A percentile compares a stretch with the other conserved stretches of the same genome.
Conservation (phyloP, 1,139 yeast genomes). For the Pneumocystis canis region DNA sequence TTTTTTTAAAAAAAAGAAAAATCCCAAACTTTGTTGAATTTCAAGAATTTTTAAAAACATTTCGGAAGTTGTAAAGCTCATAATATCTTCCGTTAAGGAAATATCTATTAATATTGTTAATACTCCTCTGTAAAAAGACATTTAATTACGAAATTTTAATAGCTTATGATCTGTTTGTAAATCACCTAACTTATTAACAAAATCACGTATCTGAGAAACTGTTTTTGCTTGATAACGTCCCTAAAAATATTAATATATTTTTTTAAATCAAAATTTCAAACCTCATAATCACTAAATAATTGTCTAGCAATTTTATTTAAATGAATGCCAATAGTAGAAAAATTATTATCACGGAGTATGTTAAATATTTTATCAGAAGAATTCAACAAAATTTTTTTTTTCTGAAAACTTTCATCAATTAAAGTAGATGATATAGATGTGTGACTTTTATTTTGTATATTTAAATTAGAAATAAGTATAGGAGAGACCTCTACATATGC, state of each 20-base stretch:
- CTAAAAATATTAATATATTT: neutral
- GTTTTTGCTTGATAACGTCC: constrained; percentile 41
- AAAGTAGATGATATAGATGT: constrained; percentile 9
- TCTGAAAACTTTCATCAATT: constrained; percentile 11
- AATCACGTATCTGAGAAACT: constrained; percentile 50
- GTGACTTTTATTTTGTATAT: neutral
- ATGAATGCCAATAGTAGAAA: constrained; percentile 62
- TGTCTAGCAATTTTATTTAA: constrained; percentile 58
- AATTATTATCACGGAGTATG: constrained; percentile 51
- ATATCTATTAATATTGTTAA: constrained; percentile 27
- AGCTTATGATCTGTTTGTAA: constrained; percentile 54
- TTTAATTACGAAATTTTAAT: constrained; percentile 38
- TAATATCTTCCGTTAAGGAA: constrained; percentile 50
- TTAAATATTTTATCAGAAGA: constrained; percentile 31
- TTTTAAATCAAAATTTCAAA: constrained; percentile 13
- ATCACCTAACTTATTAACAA: constrained; percentile 56
- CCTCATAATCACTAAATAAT: constrained; percentile 55
- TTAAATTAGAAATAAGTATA: neutral
- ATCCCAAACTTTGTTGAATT: constrained; percentile 46
- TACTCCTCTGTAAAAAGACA: neutral
- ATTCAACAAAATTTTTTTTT: constrained; percentile 26
- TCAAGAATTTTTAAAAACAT: constrained; percentile 45
- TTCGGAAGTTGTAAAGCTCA: constrained; percentile 37
- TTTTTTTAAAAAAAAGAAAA: neutral
- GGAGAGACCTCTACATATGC: constrained; percentile 5